phyloP scores from a whole-genome alignment of 1,284 basidiomycete genomes.

The Fomitiporia mediterranea region DNA sequence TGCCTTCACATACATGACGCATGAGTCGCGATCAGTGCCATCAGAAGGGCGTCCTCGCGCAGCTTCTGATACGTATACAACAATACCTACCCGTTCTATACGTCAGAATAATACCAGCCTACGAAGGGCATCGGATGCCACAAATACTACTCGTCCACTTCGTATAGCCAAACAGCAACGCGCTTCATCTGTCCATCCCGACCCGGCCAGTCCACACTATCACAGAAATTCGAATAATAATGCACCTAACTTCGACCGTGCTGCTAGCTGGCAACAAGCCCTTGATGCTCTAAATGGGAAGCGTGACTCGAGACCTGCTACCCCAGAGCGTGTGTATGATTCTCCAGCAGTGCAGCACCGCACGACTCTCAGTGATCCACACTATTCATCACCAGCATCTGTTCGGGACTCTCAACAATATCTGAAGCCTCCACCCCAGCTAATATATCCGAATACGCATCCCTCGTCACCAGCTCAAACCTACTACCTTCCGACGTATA shows the following conservation, averaged over 20 bases:
- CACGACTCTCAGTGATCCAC: background rate
- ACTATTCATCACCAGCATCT: background rate
- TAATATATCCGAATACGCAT: background rate
- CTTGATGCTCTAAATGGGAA: background rate
- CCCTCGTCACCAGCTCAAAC: background rate
- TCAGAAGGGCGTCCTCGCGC: background rate
- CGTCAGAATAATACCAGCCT: background rate
- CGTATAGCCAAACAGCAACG: background rate
- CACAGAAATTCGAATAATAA: background rate
- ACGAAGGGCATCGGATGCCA: background rate
- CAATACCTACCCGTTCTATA: background rate
- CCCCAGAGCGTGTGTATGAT: background rate
- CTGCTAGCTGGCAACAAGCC: background rate
- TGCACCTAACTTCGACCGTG: background rate
- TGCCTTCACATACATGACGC: background rate
- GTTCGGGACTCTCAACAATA: background rate
- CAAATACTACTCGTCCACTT: background rate
- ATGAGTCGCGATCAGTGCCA: background rate
- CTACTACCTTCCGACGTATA: constrained; percentile 1
- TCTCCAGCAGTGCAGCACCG: background rate
- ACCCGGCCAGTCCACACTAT: background rate
- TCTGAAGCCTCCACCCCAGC: background rate
- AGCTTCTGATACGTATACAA: background rate
- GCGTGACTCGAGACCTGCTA: background rate
- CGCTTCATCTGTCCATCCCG: background rate